Evolutionary conservation across 768 basidiomycete genomes (phyloP).

Genomic region (Rhizopogon vinicolor): DNA sequence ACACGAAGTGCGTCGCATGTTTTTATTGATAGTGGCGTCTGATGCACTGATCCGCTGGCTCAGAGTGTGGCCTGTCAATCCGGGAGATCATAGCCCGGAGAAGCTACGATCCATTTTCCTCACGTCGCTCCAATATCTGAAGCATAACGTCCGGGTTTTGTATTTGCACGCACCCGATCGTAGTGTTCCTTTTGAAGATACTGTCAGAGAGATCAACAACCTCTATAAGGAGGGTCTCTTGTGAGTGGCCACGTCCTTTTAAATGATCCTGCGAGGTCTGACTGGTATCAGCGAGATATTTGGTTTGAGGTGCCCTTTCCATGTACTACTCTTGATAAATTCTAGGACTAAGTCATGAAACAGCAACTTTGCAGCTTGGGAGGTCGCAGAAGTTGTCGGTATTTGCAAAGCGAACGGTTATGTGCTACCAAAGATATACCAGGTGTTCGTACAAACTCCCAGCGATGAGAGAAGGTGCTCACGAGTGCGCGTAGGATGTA

Average conservation of each 20-base stretch:
- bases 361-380: constrained; percentile 53
- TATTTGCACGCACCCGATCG: constrained; percentile 62
- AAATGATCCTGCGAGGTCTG: not conserved
- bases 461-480: not conserved
- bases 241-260: constrained; percentile 22
- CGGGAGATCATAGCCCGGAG: constrained; percentile 39
- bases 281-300: constrained; percentile 41
- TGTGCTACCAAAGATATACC: constrained; percentile 53
- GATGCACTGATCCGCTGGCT: not conserved
- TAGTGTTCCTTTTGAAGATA: constrained; percentile 51
- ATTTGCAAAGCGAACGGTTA: too few relatives aligned
- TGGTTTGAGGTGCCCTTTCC: constrained; percentile 35
- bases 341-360: not conserved
- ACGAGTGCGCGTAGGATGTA: constrained; percentile 30
- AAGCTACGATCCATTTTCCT: constrained; percentile 41
- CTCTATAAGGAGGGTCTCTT: constrained; percentile 56
- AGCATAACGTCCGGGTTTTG: constrained; percentile 44
- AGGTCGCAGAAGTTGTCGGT: constrained; percentile 53
- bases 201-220: constrained; percentile 47
- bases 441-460: constrained; percentile 34
- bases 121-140: constrained; percentile 42
- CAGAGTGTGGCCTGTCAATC: constrained; percentile 37
- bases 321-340: not conserved
- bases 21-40: not conserved
- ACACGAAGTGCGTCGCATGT: constrained; percentile 38